Conservation (phyloP, 768 basidiomycete genomes). For the Psilocybe azurescens region DNA sequence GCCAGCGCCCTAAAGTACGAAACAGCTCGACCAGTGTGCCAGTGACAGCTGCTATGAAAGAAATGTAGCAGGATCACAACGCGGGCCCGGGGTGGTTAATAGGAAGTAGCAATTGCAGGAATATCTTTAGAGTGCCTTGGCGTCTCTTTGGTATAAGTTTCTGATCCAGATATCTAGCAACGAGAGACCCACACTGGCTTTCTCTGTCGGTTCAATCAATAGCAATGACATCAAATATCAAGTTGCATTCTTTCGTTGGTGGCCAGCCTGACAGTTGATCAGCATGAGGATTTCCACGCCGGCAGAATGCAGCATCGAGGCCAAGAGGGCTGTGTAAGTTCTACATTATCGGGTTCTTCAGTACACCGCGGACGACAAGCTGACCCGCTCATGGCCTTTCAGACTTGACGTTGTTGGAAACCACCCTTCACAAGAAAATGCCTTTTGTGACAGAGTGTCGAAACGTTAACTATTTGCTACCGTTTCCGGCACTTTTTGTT, state of each 20-base stretch:
- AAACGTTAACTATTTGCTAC: conserved; percentile 14
- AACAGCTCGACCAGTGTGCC: conserved; percentile 8
- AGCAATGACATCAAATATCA: conserved; percentile 17
- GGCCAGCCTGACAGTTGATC: conserved; percentile 22
- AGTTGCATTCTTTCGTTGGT: conserved; percentile 8
- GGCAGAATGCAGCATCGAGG: conserved; percentile 14
- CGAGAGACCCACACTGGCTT: conserved; percentile 7
- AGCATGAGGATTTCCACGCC: conserved; percentile 19
- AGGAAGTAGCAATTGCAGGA: neutral
- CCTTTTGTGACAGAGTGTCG: conserved; percentile 23
- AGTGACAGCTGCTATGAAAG: conserved; percentile 16
- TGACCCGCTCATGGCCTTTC: conserved; percentile 21
- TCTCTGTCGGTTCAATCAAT: conserved; percentile 10
- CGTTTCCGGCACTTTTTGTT: conserved; percentile 25
- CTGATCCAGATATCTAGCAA: conserved; percentile 15
- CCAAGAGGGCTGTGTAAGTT: conserved; percentile 17
- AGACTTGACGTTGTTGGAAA: conserved; percentile 28
- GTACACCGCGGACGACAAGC: conserved; percentile 12
- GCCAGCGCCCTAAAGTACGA: conserved; percentile 2
- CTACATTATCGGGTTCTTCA: conserved; percentile 8
- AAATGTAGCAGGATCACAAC: conserved; percentile 11
- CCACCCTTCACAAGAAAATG: conserved; percentile 21
- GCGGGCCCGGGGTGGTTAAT: neutral
- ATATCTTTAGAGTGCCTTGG: conserved; percentile 13
- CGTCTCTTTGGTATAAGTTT: conserved; percentile 12